Base-by-base conservation (phyloP, 352 stramenopile species). In the Globisporangium megalacanthum region DNA sequence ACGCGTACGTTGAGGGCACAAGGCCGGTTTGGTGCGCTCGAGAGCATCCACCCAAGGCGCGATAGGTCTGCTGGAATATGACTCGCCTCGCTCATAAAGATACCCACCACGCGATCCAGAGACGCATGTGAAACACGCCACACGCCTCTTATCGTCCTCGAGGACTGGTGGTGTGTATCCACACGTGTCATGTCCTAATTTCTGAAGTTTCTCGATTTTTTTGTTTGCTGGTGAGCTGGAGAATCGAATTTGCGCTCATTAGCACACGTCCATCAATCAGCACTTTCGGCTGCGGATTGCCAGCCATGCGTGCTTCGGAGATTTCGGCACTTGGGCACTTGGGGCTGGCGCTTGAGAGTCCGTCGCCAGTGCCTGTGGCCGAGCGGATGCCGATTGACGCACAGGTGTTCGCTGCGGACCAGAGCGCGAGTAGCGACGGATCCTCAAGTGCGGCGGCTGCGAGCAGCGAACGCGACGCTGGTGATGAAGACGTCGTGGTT, bases 271-370 rank as follows among this genome's bases (percentile, higher is more conserved):
- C 39, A 46, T 46, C 39, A 46, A 29, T 29, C 25, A 29, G 25
- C 25, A 29, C 25, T n/a, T 46, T 46, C 15, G 39, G 6, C 39
- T 8, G 6, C 39, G 11, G 19, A 8, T n/a, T n/a, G n/a, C n/a
- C 41, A 5, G 20, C 8, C 41, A 47, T 47, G 41, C 41, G 41
- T 17, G 20, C 41, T 5, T 19, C 22, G 42, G 58, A 63, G 35
- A 58, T 58, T 51, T 58, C 42, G 6, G 33, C 29, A 22, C 58
- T 63, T 19, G 13, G 22, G 14, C 50, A 36, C 4, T 7, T 63
- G 19, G 50, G 49, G 10, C 42, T 63, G 22, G 17, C 47, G 14
- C 17, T 29, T 8, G 6, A 39, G 4, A 17, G 7, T 5, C n/a
- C 35, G 15, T 50, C 29, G n/a, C 14, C 25, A 25, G 19, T 39